Base-by-base conservation (phyloP, 2,329 filamentous ascomycete species). In the Trichoderma atroviride region DNA sequence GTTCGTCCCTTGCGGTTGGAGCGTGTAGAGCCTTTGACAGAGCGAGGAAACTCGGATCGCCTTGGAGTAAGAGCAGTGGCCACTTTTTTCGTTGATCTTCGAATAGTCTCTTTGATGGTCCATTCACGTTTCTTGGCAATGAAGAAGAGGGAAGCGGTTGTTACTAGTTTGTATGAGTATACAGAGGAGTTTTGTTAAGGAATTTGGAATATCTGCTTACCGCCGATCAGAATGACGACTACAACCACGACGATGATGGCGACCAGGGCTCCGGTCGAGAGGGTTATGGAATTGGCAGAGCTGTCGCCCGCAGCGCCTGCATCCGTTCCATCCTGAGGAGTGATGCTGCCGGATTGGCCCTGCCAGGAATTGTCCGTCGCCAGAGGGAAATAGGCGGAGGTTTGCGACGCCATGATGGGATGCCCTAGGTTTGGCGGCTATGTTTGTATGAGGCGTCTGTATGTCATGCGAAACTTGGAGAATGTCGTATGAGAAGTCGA, bases 121-220 rank as follows among this genome's bases (percentile, higher is more conserved):
- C 93, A 96, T 79, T 94, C 92, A 58, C 90, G 88, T 82, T 93
- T 94, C 84, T 96, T 96, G 68, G 93, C 91, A 47, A 95, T 78
- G 78, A 90, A 93, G 82, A 92, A 96, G 33, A 96, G 87, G 2
- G 88, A 81, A 3, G 89, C 87, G 40, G 86, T 90, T 27, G 84
- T 84, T 71, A 90, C 91, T 91, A 73, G 52, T 27, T 4, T 14
- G 40, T 62, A 70, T 76, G 64, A 75, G 73, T 40, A 63, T 14
- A 9, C 24, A 35, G 16, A 27, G 16, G n/a, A 53, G 27, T 19
- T 2, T 24, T 10, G 16, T 13, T 19, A 31, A 13, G 16, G 14
- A 4, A 29, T 47, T 29, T 9, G 6, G 62, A 53, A 56, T 31
- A 56, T 37, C 55, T 29, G 78, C 88, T 77, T 83, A 94, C 92